A percentile compares a stretch with the other conserved stretches of the same genome.
Evolutionary conservation across 164 flowering plant genomes (phyloP).

Genomic region (Buxus sempervirens): DNA sequence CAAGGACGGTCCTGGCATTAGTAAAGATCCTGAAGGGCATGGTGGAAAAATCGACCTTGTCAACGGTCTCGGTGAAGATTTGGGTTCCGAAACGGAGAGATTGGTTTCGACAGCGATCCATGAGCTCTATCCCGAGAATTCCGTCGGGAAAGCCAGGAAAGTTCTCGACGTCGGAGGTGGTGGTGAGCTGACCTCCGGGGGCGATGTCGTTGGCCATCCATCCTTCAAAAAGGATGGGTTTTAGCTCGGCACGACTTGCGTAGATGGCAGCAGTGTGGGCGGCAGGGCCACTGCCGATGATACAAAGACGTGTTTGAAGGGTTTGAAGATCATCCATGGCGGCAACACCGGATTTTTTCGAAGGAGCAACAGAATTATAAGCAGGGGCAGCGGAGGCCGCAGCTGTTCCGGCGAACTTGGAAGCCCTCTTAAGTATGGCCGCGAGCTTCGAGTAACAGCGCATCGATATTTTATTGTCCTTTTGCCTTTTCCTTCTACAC

Average conservation of each 20-base stretch:
- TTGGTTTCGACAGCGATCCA: constrained; percentile 50
- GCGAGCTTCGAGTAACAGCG: neutral
- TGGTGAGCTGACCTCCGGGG: constrained; percentile 80
- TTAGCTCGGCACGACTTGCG: constrained; percentile 67
- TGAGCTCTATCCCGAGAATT: constrained; percentile 49
- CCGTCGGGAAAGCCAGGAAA: constrained; percentile 75
- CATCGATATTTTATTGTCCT: neutral
- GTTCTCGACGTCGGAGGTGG: constrained; percentile 75
- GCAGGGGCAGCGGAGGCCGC: neutral
- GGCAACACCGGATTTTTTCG: neutral
- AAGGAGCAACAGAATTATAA: neutral
- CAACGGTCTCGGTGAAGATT: constrained; percentile 61
- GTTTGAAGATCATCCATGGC: constrained; percentile 23
- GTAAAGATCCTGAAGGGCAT: constrained; percentile 47
- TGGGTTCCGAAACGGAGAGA: constrained; percentile 55
- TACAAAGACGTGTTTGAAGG: constrained; percentile 48
- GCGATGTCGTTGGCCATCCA: constrained; percentile 78
- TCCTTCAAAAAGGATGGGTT: constrained; percentile 69
- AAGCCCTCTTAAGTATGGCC: neutral
- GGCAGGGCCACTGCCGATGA: constrained; percentile 73
- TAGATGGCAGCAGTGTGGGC: constrained; percentile 82
- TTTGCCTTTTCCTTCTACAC: neutral
- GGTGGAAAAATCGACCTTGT: constrained; percentile 46
- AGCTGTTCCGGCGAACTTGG: neutral
- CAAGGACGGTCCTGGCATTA: constrained; percentile 40